Conservation (phyloP, 1,139 yeast genomes). For the Yamadazyma taylorii region DNA sequence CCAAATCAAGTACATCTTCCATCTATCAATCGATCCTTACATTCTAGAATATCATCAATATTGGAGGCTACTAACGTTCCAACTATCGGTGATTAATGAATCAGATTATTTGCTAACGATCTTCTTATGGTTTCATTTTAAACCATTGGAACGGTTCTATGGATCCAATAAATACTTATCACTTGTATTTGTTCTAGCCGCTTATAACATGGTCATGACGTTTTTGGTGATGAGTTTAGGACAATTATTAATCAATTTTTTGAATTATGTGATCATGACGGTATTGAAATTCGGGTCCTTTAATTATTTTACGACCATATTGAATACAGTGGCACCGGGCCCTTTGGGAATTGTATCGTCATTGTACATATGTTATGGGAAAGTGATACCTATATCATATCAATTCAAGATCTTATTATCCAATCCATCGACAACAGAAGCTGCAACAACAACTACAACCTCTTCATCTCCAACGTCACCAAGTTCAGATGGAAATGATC, state of each 20-base stretch:
- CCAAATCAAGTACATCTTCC: slow-evolving; percentile 54
- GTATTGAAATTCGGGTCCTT: slow-evolving; percentile 14
- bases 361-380: slow-evolving; percentile 55
- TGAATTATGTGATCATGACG: slow-evolving; percentile 24
- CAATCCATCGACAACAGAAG: slow-evolving; percentile 18
- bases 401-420: slow-evolving; percentile 50
- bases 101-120: slow-evolving; percentile 59
- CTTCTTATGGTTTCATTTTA: slow-evolving; percentile 56
- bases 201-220: slow-evolving; percentile 36
- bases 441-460: slow-evolving; percentile 3
- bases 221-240: slow-evolving; percentile 40
- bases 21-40: slow-evolving; percentile 58
- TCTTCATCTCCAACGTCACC: too few species aligned
- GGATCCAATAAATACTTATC: slow-evolving; percentile 62
- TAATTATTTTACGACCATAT: slow-evolving; percentile 27
- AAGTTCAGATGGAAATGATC: slow-evolving; percentile 4
- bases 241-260: slow-evolving; percentile 31
- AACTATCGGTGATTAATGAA: slow-evolving; percentile 60
- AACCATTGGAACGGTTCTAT: slow-evolving; percentile 62
- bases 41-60: slow-evolving; percentile 61
- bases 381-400: slow-evolving; percentile 60
- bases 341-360: slow-evolving; percentile 65
- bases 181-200: slow-evolving; percentile 29
- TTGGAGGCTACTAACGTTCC: slow-evolving; percentile 64
- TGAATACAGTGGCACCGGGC: slow-evolving; percentile 51